Base-by-base conservation (phyloP, 768 basidiomycete species). In the Amanita subjunquillea region DNA sequence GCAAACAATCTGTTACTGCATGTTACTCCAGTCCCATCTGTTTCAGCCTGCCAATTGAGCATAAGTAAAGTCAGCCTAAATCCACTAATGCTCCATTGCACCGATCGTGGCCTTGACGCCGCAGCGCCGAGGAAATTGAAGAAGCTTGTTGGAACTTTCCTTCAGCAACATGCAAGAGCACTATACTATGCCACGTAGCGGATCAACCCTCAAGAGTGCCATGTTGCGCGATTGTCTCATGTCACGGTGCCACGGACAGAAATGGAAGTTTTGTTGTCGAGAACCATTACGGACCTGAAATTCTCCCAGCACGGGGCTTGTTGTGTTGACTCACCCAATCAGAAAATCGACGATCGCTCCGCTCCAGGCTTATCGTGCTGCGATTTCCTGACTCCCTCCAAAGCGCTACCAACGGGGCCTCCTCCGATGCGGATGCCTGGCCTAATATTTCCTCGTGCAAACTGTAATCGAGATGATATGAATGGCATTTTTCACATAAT, bases 101-200 rank as follows among this genome's bases (percentile, higher is more conserved):
- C 38, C 48, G 48, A 49, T 49, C 48, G 48, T 20, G 48, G 48
- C 36, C 48, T 38, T 39, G 48, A 27, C 48, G 48, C 48, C 48
- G 36, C 30, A 3, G 47, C 20, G 47, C 47, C 47, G 47, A 39
- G 48, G 22, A 12, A 49, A 38, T 49, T 23, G 15, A 49, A 49
- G 46, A 29, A 30, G 48, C 38, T 39, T 38, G 48, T 15, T 27
- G 10, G 13, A 23, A 12, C 34, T 10, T 20, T 36, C n/a, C 22
- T 25, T 8, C 22, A 37, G 23, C 48, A 8, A 39, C 22, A 25
- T 20, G 38, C 3, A 15, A 17, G 15, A 13, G 30, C 32, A 10
- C 32, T 10, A 34, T 12, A 10, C 34, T 48, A 7, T 29, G 49
- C 49, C 49, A 50, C 49, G 49, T 50, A 50, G 49, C 49, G 49